Percentiles rank a stretch among this genome's conserved stretches.
These are phyloP conservation scores for Aquilaria agallochum DNA, from an alignment of 441 rosid species.

Conservation along the genomic window DNA sequence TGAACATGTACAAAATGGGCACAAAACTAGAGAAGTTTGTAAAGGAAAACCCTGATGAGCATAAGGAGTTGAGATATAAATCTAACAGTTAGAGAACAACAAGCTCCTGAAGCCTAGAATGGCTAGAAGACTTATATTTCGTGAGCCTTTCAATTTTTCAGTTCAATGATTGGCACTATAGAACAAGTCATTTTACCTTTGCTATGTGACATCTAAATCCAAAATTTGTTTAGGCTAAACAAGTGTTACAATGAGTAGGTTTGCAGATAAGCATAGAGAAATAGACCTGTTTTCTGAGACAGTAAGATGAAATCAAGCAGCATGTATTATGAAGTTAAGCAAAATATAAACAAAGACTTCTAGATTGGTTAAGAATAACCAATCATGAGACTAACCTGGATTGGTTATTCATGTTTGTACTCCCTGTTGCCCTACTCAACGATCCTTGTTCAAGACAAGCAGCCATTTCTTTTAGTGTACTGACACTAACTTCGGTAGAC, in stretches of 20 bases:
- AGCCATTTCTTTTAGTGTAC: conserved; percentile 82
- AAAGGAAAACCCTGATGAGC: too few relatives aligned
- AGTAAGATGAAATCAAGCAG: background rate
- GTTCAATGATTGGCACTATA: too few relatives aligned
- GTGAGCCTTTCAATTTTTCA: too few relatives aligned
- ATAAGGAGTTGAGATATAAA: too few relatives aligned
- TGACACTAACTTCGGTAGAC: conserved; percentile 84
- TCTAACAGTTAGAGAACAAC: too few relatives aligned
- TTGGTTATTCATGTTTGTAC: conserved; percentile 98
- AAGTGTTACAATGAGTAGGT: too few relatives aligned
- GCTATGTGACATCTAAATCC: too few relatives aligned
- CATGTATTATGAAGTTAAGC: background rate
- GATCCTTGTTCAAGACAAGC: conserved; percentile 97
- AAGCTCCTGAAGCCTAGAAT: too few relatives aligned
- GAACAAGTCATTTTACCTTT: too few relatives aligned
- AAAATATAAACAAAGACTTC: background rate
- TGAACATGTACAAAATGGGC: background rate
- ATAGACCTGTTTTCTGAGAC: background rate
- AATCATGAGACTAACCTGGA: conserved; percentile 54
- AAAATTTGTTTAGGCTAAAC: too few relatives aligned
- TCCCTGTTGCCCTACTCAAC: conserved; percentile 88
- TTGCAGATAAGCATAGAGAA: background rate
- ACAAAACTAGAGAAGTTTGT: too few relatives aligned
- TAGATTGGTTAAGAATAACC: background rate
- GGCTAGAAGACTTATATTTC: too few relatives aligned